phyloP scores from a whole-genome alignment of 352 stramenopile species.

The Phytopythium boreale region DNA sequence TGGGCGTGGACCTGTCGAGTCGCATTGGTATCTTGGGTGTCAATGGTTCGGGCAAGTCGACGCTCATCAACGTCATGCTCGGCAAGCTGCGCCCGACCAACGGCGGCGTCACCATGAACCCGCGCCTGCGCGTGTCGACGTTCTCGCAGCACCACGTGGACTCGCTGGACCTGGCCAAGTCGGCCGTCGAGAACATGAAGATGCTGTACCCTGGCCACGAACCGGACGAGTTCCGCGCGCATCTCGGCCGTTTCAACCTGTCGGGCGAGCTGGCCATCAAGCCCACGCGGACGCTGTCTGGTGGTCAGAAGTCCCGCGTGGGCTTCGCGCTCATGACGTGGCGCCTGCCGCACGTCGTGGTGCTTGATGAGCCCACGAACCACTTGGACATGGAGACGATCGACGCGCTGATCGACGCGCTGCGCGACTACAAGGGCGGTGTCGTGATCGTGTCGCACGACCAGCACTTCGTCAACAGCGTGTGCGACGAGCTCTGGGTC shows the following conservation, averaged over 20 bases:
- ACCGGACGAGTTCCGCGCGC: conserved; percentile 89
- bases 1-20: conserved; percentile 95
- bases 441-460: conserved; percentile 98
- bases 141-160: conserved; percentile 97
- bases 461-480: conserved; percentile 97
- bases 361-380: conserved; percentile 97
- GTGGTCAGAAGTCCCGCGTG: conserved; percentile 93
- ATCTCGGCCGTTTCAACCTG: conserved; percentile 96
- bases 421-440: conserved; percentile 95
- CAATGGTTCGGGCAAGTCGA: conserved; percentile 94
- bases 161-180: conserved; percentile 92
- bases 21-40: conserved; percentile 92
- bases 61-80: conserved; percentile 96
- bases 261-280: conserved; percentile 94
- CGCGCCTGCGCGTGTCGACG: conserved; percentile 91
- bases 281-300: conserved; percentile 92
- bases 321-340: conserved; percentile 96
- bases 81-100: conserved; percentile 87
- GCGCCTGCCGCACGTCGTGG: conserved; percentile 93
- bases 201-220: conserved; percentile 86
- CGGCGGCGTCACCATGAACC: conserved; percentile 90
- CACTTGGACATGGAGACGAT: conserved; percentile 94
- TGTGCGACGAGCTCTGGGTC: conserved; percentile 94
- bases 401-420: conserved; percentile 92
- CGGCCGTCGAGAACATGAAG: conserved; percentile 90